Evolutionary conservation across 2,329 filamentous ascomycete species (phyloP).

Genomic region (Metarhizium anisopliae): DNA sequence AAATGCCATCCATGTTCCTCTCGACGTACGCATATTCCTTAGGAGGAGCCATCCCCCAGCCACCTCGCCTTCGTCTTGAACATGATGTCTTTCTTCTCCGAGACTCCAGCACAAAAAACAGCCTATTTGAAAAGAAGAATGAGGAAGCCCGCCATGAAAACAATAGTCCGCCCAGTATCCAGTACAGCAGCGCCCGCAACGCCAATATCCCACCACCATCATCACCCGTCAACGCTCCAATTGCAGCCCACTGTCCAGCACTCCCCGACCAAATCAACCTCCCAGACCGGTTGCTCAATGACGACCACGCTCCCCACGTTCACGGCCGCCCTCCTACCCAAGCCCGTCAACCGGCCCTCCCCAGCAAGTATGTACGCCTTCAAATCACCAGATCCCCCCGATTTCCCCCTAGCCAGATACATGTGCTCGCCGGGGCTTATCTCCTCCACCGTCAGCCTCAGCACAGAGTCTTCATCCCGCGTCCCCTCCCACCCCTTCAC

Average conservation of each 20-base stretch:
- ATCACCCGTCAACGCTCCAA: conserved; percentile 18
- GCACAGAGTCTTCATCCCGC: conserved; percentile 5
- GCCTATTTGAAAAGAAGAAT: too few species aligned
- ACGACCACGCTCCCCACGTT: conserved; percentile 21
- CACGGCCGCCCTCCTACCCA: conserved; percentile 21
- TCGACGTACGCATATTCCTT: too few species aligned
- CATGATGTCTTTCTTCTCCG: too few species aligned
- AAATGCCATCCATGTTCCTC: too few species aligned
- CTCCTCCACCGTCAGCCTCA: conserved; percentile 20
- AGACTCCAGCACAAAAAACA: too few species aligned
- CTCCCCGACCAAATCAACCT: conserved; percentile 23
- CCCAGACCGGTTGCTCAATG: conserved; percentile 29
- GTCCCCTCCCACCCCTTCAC: conserved; percentile 25
- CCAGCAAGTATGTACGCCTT: conserved; percentile 27
- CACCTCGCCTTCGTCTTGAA: too few species aligned
- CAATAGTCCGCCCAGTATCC: too few species aligned
- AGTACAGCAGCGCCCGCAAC: too few species aligned
- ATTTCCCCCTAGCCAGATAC: conserved; percentile 21
- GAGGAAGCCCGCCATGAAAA: too few species aligned
- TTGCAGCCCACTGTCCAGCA: conserved; percentile 30
- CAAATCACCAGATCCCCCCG: not conserved
- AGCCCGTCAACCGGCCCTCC: conserved; percentile 26
- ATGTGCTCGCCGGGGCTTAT: conserved; percentile 23
- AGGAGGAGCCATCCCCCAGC: too few species aligned
- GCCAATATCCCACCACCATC: not conserved